Conservation (phyloP, 1,139 yeast species). For the Petasospora fabianii region DNA sequence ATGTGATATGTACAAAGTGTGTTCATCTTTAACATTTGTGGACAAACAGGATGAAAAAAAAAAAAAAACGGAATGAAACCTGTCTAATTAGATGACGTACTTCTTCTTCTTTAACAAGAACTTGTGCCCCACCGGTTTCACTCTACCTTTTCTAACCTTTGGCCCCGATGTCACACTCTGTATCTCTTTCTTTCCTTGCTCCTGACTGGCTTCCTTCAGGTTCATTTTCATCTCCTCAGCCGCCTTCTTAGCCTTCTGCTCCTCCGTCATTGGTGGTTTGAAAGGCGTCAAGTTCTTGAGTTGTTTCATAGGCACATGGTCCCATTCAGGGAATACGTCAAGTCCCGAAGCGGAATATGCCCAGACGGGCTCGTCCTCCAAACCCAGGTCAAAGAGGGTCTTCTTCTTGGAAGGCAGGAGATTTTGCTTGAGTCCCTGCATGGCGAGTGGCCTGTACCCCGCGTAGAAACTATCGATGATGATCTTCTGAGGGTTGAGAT, state of each 20-base stretch:
- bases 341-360: conserved; percentile 21
- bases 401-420: conserved; percentile 12
- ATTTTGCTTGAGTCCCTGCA: conserved; percentile 15
- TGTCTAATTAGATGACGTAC: neutral
- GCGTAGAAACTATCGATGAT: conserved; percentile 22
- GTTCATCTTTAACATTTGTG: no score
- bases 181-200: no score
- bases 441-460: conserved; percentile 22
- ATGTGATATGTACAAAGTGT: no score
- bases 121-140: conserved; percentile 16
- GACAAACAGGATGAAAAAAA: no score
- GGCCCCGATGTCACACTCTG: conserved; percentile 6
- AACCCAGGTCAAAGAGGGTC: conserved; percentile 14
- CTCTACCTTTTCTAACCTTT: conserved; percentile 18
- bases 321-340: conserved; percentile 24
- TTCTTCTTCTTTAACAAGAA: conserved; percentile 13
- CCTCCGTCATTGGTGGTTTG: conserved; percentile 17
- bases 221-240: neutral
- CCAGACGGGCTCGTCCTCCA: conserved; percentile 19
- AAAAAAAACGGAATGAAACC: no score
- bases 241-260: conserved; percentile 8
- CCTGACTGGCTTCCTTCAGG: neutral
- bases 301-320: conserved; percentile 14
- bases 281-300: conserved; percentile 16
- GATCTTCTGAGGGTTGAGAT: conserved; percentile 19